phyloP scores from a whole-genome alignment of 495 filamentous ascomycete species.

The Aspergillus kassunensis region DNA sequence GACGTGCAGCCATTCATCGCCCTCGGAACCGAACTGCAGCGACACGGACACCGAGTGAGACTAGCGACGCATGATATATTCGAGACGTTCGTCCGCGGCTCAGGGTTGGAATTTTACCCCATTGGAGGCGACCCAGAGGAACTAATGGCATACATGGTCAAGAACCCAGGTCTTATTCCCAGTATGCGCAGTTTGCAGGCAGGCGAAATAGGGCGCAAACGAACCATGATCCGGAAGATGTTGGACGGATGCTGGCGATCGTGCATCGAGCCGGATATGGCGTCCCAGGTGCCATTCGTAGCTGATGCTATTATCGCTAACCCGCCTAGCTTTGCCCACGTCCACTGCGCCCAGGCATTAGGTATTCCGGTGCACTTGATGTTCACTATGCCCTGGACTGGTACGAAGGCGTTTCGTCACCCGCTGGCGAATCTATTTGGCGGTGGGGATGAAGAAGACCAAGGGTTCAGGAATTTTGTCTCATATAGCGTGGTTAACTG shows the following conservation, averaged over 20 bases:
- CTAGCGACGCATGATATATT: slow-evolving; percentile 62
- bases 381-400: slow-evolving; percentile 56
- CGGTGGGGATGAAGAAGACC: slow-evolving; percentile 37
- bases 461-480: slow-evolving; percentile 47
- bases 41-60: slow-evolving; percentile 51
- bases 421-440: slow-evolving; percentile 51
- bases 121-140: slow-evolving; percentile 61
- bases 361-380: slow-evolving; percentile 58
- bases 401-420: slow-evolving; percentile 50
- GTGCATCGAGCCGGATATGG: slow-evolving; percentile 51
- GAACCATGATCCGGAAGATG: slow-evolving; percentile 54
- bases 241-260: slow-evolving; percentile 61
- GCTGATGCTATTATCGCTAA: slow-evolving; percentile 67
- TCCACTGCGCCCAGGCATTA: slow-evolving; percentile 58
- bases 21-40: slow-evolving; percentile 46
- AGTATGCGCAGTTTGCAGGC: slow-evolving; percentile 40
- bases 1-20: slow-evolving; percentile 55
- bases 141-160: slow-evolving; percentile 60
- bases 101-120: slow-evolving; percentile 58
- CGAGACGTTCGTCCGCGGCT: slow-evolving; percentile 50
- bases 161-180: slow-evolving; percentile 51
- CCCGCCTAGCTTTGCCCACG: slow-evolving; percentile 62
- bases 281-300: slow-evolving; percentile 56
- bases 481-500: slow-evolving; percentile 55
- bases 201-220: slow-evolving; percentile 43